Percentiles rank a stretch among this genome's conserved stretches.
Evolutionary conservation across 352 stramenopile species (phyloP).

Genomic region (Phytophthora podocarpi): DNA sequence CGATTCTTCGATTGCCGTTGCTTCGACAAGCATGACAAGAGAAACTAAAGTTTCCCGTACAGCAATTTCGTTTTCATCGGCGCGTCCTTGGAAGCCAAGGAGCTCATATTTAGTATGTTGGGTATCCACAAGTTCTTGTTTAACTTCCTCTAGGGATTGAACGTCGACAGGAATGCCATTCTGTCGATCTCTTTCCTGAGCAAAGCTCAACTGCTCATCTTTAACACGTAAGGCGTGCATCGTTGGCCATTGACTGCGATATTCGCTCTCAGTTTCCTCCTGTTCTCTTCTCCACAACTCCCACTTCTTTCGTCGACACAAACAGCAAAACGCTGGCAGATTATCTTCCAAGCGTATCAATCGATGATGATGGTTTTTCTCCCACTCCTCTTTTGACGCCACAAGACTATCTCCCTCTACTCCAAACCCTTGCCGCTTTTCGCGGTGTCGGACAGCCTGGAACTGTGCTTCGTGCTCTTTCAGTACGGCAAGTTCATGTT

Average conservation of each 20-base stretch:
- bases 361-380: constrained; percentile 73
- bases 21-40: constrained; percentile 29
- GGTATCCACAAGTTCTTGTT: not conserved
- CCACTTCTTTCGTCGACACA: constrained; percentile 70
- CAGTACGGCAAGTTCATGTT: constrained; percentile 53
- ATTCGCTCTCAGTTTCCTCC: constrained; percentile 56
- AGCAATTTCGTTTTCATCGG: not conserved
- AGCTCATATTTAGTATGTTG: constrained; percentile 15
- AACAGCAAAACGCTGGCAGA: constrained; percentile 57
- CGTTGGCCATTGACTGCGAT: constrained; percentile 43
- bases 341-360: constrained; percentile 43
- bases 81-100: not conserved
- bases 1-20: constrained; percentile 2
- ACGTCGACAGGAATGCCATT: constrained; percentile 11
- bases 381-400: constrained; percentile 60
- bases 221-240: constrained; percentile 45
- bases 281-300: constrained; percentile 49
- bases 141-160: not conserved
- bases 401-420: constrained; percentile 25
- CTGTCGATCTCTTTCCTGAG: constrained; percentile 13
- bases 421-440: constrained; percentile 23
- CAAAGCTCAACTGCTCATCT: constrained; percentile 46
- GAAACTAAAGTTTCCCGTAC: constrained; percentile 19
- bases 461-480: constrained; percentile 48
- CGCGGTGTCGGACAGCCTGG: constrained; percentile 24